Evolutionary conservation across 2,329 filamentous ascomycete genomes (phyloP).

Genomic region (Calonectria pseudoreteaudii): DNA sequence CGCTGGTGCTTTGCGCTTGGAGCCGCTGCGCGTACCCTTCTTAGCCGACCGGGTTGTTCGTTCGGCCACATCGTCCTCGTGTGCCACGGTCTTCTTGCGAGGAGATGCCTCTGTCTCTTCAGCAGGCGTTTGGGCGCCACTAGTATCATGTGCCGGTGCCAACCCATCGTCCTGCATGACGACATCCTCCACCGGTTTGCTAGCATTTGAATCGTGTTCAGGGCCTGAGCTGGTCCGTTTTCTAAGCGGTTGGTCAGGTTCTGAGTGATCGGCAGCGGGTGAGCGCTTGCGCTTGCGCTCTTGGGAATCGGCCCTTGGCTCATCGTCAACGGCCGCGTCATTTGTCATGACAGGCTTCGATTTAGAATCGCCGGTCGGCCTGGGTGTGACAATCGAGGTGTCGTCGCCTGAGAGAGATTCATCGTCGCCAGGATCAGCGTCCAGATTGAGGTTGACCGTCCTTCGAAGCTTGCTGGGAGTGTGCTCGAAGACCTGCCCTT

Average conservation of each 20-base stretch:
- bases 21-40: constrained; percentile 56
- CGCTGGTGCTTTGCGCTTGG: constrained; percentile 51
- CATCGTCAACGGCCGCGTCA: constrained; percentile 45
- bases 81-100: constrained; percentile 41
- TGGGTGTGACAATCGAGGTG: constrained; percentile 53
- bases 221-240: constrained; percentile 66
- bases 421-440: constrained; percentile 52
- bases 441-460: constrained; percentile 48
- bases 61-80: constrained; percentile 47
- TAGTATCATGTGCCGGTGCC: constrained; percentile 48
- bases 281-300: constrained; percentile 65
- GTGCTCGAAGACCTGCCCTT: constrained; percentile 68
- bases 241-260: constrained; percentile 60
- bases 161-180: constrained; percentile 52
- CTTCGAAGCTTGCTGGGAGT: constrained; percentile 84
- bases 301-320: constrained; percentile 47
- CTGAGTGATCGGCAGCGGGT: constrained; percentile 56
- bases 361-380: constrained; percentile 52
- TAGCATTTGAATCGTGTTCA: constrained; percentile 51
- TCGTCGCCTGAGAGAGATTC: constrained; percentile 57
- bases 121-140: constrained; percentile 54
- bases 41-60: constrained; percentile 50
- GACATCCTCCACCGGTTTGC: constrained; percentile 43
- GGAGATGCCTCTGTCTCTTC: constrained; percentile 58
- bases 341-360: constrained; percentile 47